Conservation (phyloP, 1,284 basidiomycete species). For the Mycocalia duriaeana region DNA sequence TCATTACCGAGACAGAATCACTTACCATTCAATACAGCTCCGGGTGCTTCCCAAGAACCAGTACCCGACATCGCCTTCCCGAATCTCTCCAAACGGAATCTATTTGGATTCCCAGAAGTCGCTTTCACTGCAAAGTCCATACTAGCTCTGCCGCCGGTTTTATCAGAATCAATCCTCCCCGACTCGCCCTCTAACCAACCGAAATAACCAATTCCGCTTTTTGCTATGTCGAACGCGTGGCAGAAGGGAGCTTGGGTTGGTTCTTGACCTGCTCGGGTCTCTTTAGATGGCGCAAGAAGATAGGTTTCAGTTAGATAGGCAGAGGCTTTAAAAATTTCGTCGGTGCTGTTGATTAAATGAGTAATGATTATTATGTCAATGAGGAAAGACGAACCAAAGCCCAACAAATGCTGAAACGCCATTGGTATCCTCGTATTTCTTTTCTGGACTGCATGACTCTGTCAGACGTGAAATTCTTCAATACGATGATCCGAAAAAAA, state of each 20-base stretch:
- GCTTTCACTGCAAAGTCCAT: constrained; percentile 1
- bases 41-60: constrained; percentile 57
- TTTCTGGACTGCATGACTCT: constrained; percentile 35
- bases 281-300: constrained; percentile 23
- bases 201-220: constrained; percentile 39
- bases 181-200: constrained; percentile 51
- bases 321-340: constrained; percentile 69
- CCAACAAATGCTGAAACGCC: constrained; percentile 65
- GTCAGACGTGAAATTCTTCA: neutral
- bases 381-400: constrained; percentile 42
- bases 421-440: constrained; percentile 57
- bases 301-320: constrained; percentile 65
- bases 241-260: constrained; percentile 48
- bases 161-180: neutral
- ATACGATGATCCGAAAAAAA: neutral
- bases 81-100: constrained; percentile 56
- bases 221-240: constrained; percentile 41
- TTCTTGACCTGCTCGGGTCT: constrained; percentile 26
- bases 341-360: constrained; percentile 43
- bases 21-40: constrained; percentile 50
- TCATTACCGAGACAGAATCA: constrained; percentile 1
- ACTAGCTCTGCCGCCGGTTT: neutral
- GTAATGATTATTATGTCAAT: constrained; percentile 1
- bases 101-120: constrained; percentile 24
- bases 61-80: constrained; percentile 70